Base-by-base conservation (phyloP, 495 filamentous ascomycete genomes). In the Margaritispora aquatica region DNA sequence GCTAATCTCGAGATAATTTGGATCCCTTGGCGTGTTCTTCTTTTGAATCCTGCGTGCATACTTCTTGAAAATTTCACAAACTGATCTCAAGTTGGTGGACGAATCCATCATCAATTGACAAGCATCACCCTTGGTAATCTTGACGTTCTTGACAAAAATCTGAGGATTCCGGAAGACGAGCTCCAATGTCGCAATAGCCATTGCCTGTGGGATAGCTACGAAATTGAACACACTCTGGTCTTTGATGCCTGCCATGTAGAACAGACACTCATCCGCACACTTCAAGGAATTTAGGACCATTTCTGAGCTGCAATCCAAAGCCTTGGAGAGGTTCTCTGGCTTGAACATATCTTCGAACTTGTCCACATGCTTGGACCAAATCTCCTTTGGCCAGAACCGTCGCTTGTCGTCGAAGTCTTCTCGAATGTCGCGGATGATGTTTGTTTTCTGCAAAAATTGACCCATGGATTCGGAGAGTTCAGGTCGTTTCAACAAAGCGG, bases 191-290 rank as follows among this genome's bases (percentile, higher is more conserved):
- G 94, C 93, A 72, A 98, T 97, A 26, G 95, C 94, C 94, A 98
- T 98, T 60, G 86, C 77, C 73, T 98, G 94, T n/a, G 94, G 94
- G 65, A 98, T 98, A 46, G 95, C 93, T 46, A 90, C 90, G 70
- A 98, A 98, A 78, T 98, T 97, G 87, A 98, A 98, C n/a, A 96
- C 91, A 70, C 89, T 94, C 75, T 97, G 94, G 71, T 98, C 94
- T 58, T 88, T 89, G 47, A 97, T 80, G 21, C 92, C 95, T 22
- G 95, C 95, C 74, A 98, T 88, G 77, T 98, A 98, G 77, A 92
- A 97, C 9, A 98, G 75, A 73, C 92, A 97, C 65, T 97, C 90
- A 61, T 96, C 90, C 26, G 84, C 90, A 63, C 96, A 91, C 69
- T 83, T 80, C 49, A 98, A 80, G 20, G 92, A 87, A 57, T 93